Conservation (phyloP, 2,329 filamentous ascomycete genomes). For the Madurella fahalii region DNA sequence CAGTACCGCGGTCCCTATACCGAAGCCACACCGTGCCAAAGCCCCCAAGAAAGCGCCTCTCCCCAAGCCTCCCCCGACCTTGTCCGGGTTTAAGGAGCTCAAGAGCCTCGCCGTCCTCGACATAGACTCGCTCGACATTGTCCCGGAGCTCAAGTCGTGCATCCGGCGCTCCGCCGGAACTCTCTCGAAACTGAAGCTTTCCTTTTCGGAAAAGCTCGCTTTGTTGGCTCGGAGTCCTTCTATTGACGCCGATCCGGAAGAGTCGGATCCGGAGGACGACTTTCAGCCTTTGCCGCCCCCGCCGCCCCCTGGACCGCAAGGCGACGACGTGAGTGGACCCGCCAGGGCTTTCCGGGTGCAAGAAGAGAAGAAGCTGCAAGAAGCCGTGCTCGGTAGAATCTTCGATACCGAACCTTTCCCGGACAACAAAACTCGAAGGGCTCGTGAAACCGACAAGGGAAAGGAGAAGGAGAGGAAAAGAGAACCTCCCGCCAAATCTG, state of each 20-base stretch:
- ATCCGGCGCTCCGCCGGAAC: slow-evolving; percentile 52
- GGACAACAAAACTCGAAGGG: neutral
- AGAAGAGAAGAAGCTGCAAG: slow-evolving; percentile 53
- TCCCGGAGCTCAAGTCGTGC: slow-evolving; percentile 53
- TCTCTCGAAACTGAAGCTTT: slow-evolving; percentile 52
- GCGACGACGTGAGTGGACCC: slow-evolving; percentile 38
- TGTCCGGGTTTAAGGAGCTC: slow-evolving; percentile 55
- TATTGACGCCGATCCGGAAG: slow-evolving; percentile 36
- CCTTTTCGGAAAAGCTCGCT: slow-evolving; percentile 53
- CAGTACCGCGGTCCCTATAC: slow-evolving; percentile 29
- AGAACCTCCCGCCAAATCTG: slow-evolving; percentile 8
- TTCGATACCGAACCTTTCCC: slow-evolving; percentile 47
- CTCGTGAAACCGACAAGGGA: slow-evolving; percentile 34
- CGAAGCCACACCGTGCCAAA: slow-evolving; percentile 37
- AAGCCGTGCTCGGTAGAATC: slow-evolving; percentile 48
- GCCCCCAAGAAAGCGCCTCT: slow-evolving; percentile 30
- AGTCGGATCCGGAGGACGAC: slow-evolving; percentile 52
- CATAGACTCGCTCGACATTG: slow-evolving; percentile 54
- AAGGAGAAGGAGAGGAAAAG: slow-evolving; percentile 26
- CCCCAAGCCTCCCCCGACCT: slow-evolving; percentile 44
- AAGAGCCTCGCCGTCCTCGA: slow-evolving; percentile 53
- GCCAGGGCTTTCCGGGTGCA: slow-evolving; percentile 46
- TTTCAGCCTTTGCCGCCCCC: slow-evolving; percentile 42
- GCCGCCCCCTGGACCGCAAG: slow-evolving; percentile 24
- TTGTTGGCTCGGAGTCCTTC: slow-evolving; percentile 42